Percentiles rank a stretch among this genome's conserved stretches.
These are phyloP conservation scores for Haplographium delicatum DNA, from an alignment of 495 filamentous ascomycete genomes.

Conservation along the genomic window DNA sequence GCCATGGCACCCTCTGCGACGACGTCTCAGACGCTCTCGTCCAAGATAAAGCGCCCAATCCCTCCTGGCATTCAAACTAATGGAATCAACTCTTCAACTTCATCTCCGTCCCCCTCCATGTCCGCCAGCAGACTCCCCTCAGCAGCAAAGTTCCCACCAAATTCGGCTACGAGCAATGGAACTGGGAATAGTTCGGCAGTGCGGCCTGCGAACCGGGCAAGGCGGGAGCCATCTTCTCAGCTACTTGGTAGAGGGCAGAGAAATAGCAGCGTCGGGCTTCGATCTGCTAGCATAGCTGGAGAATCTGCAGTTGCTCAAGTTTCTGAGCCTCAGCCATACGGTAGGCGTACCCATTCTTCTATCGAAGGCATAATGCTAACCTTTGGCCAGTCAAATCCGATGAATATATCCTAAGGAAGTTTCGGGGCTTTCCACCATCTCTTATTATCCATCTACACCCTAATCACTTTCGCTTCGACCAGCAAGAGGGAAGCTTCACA, in stretches of 20 bases:
- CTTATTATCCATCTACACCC: conserved; percentile 81
- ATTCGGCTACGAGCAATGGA: conserved; percentile 41
- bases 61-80: conserved; percentile 47
- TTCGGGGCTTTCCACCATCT: conserved; percentile 67
- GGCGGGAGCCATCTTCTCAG: conserved; percentile 39
- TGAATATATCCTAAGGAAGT: conserved; percentile 78
- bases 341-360: conserved; percentile 27
- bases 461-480: conserved; percentile 86
- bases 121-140: conserved; percentile 54
- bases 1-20: conserved; percentile 24
- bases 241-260: conserved; percentile 36
- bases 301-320: conserved; percentile 31
- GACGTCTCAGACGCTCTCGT: conserved; percentile 13
- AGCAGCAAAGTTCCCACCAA: conserved; percentile 38
- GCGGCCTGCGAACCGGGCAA: conserved; percentile 43
- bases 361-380: conserved; percentile 9
- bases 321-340: conserved; percentile 42
- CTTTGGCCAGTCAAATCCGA: conserved; percentile 57
- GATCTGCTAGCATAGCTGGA: conserved; percentile 38
- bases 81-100: conserved; percentile 50
- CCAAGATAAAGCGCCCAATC: conserved; percentile 68
- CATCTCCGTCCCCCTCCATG: conserved; percentile 62
- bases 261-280: conserved; percentile 33
- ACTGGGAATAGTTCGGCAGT: conserved; percentile 33
- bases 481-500: conserved; percentile 84